Base-by-base conservation (phyloP, 139 green algal species). In the Chlamydomonas eustigma region DNA sequence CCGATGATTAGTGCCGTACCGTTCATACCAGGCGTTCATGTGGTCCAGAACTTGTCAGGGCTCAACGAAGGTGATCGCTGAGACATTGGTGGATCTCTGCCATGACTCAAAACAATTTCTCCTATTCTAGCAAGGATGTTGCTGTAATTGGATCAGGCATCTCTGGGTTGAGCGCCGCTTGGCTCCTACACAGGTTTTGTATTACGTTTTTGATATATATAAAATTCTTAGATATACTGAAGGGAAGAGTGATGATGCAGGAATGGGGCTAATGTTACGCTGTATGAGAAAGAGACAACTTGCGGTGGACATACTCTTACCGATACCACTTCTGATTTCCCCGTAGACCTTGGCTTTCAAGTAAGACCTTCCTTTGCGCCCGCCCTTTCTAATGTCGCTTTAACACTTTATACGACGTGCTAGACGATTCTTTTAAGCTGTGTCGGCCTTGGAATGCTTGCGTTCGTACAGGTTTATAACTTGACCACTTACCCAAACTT, bases 401-500 rank as follows among this genome's bases (percentile, higher is more conserved):
- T n/a, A n/a, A n/a, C n/a, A n/a, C n/a, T n/a, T n/a, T n/a, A n/a
- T n/a, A n/a, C n/a, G n/a, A n/a, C n/a, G n/a, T n/a, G n/a, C n/a
- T n/a, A n/a, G n/a, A n/a, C n/a, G n/a, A n/a, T n/a, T n/a, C n/a
- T n/a, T n/a, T n/a, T n/a, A n/a, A n/a, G n/a, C n/a, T n/a, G n/a
- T n/a, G n/a, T n/a, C n/a, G n/a, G n/a, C n/a, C n/a, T n/a, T n/a
- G n/a, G n/a, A n/a, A n/a, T n/a, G n/a, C n/a, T n/a, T n/a, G n/a
- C n/a, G n/a, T n/a, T 28, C 4, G 6, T 37, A 0, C 85, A 96
- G 89, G 92, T 97, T 1, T 97, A 90, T 85, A 97, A 97, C 77
- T 78, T 98, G 32, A 97, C 93, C 18, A 99, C 93, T 3, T 99
- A 99, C 73, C 94, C 94, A 0, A 86, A 99, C 84, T 63, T 99